These are phyloP conservation scores for Parmelia sp. DNA, from an alignment of 495 filamentous ascomycete species.

Conservation along the genomic window DNA sequence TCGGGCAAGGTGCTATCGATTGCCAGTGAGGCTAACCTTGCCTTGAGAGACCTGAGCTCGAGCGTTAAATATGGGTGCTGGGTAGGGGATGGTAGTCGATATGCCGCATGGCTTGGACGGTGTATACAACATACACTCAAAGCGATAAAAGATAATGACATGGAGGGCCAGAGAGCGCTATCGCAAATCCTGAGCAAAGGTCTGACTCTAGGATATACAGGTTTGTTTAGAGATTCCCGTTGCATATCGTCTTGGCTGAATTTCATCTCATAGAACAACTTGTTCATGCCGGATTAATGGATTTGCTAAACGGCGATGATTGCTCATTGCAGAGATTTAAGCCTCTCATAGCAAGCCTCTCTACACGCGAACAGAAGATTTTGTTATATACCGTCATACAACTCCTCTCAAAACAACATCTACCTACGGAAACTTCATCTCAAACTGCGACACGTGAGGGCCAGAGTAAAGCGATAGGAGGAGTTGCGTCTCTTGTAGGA, in stretches of 20 bases:
- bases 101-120: constrained; percentile 69
- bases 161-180: constrained; percentile 46
- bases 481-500: constrained; percentile 40
- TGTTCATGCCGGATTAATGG: constrained; percentile 43
- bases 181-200: constrained; percentile 58
- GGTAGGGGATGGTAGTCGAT: constrained; percentile 60
- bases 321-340: constrained; percentile 31
- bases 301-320: constrained; percentile 40
- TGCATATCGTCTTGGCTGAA: neutral
- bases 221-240: constrained; percentile 39
- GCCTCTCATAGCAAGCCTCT: constrained; percentile 43
- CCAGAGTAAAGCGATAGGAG: constrained; percentile 26
- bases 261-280: constrained; percentile 44
- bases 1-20: constrained; percentile 65
- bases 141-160: constrained; percentile 34
- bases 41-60: constrained; percentile 35
- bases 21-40: constrained; percentile 67
- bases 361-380: constrained; percentile 51
- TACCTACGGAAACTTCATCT: constrained; percentile 25
- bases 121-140: constrained; percentile 52
- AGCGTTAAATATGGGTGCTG: constrained; percentile 40
- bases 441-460: constrained; percentile 2
- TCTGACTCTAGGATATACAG: constrained; percentile 66
- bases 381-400: constrained; percentile 53
- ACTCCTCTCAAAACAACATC: constrained; percentile 50